A percentile compares a stretch with the other conserved stretches of the same genome.
These are phyloP conservation scores for Chaetoscypha palmicola DNA, from an alignment of 2,329 filamentous ascomycete species.

Conservation along the genomic window DNA sequence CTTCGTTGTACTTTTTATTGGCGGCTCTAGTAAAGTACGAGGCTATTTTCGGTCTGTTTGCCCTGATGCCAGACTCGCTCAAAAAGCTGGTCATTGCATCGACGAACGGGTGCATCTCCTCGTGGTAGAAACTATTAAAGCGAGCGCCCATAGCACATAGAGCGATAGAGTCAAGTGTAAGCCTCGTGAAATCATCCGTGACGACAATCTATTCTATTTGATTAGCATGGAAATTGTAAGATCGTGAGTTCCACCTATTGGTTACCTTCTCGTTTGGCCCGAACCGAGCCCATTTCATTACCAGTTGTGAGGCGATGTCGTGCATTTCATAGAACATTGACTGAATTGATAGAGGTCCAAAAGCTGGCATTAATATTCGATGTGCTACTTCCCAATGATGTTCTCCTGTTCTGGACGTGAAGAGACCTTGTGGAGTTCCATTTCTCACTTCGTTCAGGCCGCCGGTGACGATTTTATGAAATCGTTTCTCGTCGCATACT, in stretches of 20 bases:
- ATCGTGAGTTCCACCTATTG: neutral
- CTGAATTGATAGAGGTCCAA: conserved; percentile 46
- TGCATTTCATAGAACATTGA: conserved; percentile 65
- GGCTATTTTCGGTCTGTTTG: conserved; percentile 39
- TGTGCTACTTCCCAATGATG: conserved; percentile 63
- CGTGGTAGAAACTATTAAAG: conserved; percentile 71
- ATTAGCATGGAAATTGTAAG: neutral
- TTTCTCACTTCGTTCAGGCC: conserved; percentile 50
- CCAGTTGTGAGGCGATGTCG: conserved; percentile 59
- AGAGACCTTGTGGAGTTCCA: conserved; percentile 57
- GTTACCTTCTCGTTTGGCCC: conserved; percentile 42
- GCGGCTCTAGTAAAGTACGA: conserved; percentile 41
- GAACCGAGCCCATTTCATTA: conserved; percentile 61
- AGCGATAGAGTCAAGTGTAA: conserved; percentile 66
- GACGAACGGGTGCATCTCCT: conserved; percentile 64
- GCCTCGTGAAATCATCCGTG: conserved; percentile 61
- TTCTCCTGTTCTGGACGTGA: conserved; percentile 48
- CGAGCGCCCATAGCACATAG: conserved; percentile 68
- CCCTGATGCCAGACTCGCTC: conserved; percentile 46
- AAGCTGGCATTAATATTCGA: conserved; percentile 50
- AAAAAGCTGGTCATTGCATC: conserved; percentile 59
- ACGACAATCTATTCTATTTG: conserved; percentile 40
- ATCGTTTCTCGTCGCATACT: conserved; percentile 58
- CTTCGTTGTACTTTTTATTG: conserved; percentile 41
- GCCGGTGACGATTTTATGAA: conserved; percentile 49